Base-by-base conservation (phyloP, 1,284 basidiomycete species). In the Peniophora sp. region DNA sequence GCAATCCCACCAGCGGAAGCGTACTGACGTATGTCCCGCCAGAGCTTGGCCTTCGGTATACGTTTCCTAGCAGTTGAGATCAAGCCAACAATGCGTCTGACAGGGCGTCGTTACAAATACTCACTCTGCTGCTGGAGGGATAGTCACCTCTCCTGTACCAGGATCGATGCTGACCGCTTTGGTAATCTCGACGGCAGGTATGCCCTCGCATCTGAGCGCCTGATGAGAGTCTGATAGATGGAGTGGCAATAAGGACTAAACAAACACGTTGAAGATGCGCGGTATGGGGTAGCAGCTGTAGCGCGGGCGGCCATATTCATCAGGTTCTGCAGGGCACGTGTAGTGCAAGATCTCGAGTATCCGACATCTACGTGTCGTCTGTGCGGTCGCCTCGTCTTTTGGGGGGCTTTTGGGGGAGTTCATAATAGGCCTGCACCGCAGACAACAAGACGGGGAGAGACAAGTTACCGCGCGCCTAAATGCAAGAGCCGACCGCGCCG, bases 341-440 rank as follows among this genome's bases (percentile, higher is more conserved):
- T 78, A 84, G 60, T 88, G 87, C n/a, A 83, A 58, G 27, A 90
- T 78, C 66, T 90, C 87, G 23, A 76, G 73, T 23, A 90, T 70
- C 37, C 69, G 73, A 65, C 86, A 89, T 56, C 58, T 64, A 32
- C 53, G 51, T 12, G 27, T 32, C 12, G 27, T 32, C 27, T 32
- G 27, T 12, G 27, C 6, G 27, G 5, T 32, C 5, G 27, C 27
- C 27, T 32, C 12, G 27, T 32, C 27, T 32, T 32, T 5, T 32
- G 5, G 5, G 6, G 27, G 27, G 5, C 27, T 12, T 32, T 32
- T 12, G 6, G 12, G 6, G 27, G 27, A 32, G 27, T 5, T 12
- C 27, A 32, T 32, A 12, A 32, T 32, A 32, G 27, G 5, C 27
- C 27, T 32, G 27, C 5, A 5, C 27, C 6, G 27, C 12, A 32